Conservation (phyloP, 2,329 filamentous ascomycete species). For the Sporothrix pallida region DNA sequence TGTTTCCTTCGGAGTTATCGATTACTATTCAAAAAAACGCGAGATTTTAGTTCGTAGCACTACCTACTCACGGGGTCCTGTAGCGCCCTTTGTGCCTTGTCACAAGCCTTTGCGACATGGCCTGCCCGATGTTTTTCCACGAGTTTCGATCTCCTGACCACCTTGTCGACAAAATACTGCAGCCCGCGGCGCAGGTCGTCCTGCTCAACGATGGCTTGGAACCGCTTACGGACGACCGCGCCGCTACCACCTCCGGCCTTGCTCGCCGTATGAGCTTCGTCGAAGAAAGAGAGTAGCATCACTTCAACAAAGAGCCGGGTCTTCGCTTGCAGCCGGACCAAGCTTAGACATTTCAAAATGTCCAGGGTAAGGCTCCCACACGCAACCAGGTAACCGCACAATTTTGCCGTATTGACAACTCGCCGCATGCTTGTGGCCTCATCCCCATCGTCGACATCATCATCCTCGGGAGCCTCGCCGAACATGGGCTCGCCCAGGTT, state of each 20-base stretch:
- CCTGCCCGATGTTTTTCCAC: conserved; percentile 55
- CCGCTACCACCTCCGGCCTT: conserved; percentile 51
- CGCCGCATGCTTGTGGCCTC: conserved; percentile 56
- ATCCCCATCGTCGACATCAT: conserved; percentile 54
- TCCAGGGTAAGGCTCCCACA: conserved; percentile 54
- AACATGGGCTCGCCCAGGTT: conserved; percentile 81
- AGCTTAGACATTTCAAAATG: conserved; percentile 73
- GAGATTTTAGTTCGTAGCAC: background rate
- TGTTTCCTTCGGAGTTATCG: background rate
- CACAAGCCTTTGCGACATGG: conserved; percentile 56
- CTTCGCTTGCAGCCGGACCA: conserved; percentile 76
- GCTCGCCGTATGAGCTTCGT: conserved; percentile 64
- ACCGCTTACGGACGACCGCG: conserved; percentile 63
- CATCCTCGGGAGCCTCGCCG: conserved; percentile 64
- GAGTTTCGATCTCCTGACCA: conserved; percentile 69
- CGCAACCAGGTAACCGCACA: conserved; percentile 59
- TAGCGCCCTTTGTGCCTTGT: conserved; percentile 50
- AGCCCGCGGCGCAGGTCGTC: conserved; percentile 74
- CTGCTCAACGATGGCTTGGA: conserved; percentile 67
- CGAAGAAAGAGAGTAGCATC: conserved; percentile 75
- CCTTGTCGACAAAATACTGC: conserved; percentile 79
- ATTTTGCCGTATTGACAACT: conserved; percentile 59
- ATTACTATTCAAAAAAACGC: background rate
- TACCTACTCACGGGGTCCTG: conserved; percentile 33
- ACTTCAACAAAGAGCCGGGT: conserved; percentile 81